Base-by-base conservation (phyloP, 257 asterid species). In the Nicotiana knightiana region DNA sequence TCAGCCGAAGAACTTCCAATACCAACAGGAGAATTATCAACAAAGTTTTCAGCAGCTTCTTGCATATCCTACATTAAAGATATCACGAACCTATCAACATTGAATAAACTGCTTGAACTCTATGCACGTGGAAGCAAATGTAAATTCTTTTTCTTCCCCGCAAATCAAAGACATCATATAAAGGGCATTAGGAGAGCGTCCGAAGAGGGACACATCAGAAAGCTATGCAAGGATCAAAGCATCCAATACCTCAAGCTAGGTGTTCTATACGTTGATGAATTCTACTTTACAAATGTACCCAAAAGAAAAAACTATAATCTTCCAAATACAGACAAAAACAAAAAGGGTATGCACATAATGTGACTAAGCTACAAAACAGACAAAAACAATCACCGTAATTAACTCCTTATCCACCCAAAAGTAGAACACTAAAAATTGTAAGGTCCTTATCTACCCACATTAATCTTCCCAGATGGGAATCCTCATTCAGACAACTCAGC, bases 41-140 rank as follows among this genome's bases (percentile, higher is more conserved):
- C 85, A 9, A 85, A 80, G 68, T 84, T 84, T 43, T 82, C 87
- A 63, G 85, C 30, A 85, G 87, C 83, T 84, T 85, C 92, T 66
- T 80, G 79, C 67, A 85, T 65, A 28, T 84, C 85, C 92, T 89
- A 88, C 77, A 67, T 81, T 61, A 15, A 77, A 81, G 61, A 13
- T 13, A 71, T 46, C 37, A 81, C 46, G 58, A 79, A 70, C 78
- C 67, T 58, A 62, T 79, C 75, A 18, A 28, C 57, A 67, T 26
- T 55, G 32, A 55, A 17, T 6, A 58, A 12, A n/a, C 39, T 71
- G 59, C 51, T 24, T 12, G 61, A 70, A 43, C 12, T 71, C 39
- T 46, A 71, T 46, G 58, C 62, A 53, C 0, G 9, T 5, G 55
- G 54, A 2, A 71, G 61, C 8, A 71, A 46, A 24, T 21, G 1